Percentiles rank a stretch among this genome's conserved stretches.
These are phyloP conservation scores for Pestalotiopsis sp. DNA, from an alignment of 2,329 filamentous ascomycete species.

Conservation along the genomic window DNA sequence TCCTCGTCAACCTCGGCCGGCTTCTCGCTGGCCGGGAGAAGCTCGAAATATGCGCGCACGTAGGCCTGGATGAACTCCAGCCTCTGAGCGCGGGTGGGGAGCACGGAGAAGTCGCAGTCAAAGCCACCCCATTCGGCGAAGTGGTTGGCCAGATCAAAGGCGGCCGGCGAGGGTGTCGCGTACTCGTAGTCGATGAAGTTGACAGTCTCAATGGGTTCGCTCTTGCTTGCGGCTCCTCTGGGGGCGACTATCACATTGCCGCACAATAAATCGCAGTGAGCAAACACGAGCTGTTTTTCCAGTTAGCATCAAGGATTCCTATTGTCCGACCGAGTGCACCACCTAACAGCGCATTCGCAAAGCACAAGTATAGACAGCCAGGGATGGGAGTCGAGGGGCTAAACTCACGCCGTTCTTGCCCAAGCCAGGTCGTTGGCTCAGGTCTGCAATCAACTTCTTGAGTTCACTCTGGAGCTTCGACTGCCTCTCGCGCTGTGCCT, in stretches of 20 bases:
- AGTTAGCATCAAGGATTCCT: slow-evolving; percentile 16
- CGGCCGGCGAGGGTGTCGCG: slow-evolving; percentile 88
- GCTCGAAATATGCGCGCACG: slow-evolving; percentile 70
- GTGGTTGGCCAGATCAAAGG: slow-evolving; percentile 97
- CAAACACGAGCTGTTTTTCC: slow-evolving; percentile 74
- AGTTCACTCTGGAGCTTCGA: slow-evolving; percentile 74
- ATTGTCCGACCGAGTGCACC: not conserved
- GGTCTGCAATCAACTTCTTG: slow-evolving; percentile 65
- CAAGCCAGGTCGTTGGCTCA: slow-evolving; percentile 78
- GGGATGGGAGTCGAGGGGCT: not conserved
- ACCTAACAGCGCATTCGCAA: not conserved
- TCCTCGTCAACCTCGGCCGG: slow-evolving; percentile 47
- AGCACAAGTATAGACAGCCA: not conserved
- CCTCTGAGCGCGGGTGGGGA: slow-evolving; percentile 79
- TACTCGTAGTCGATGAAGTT: slow-evolving; percentile 99
- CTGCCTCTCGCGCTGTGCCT: slow-evolving; percentile 69
- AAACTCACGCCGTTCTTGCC: slow-evolving; percentile 71
- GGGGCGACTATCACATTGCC: slow-evolving; percentile 92
- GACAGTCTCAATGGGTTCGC: slow-evolving; percentile 51
- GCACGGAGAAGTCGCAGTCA: slow-evolving; percentile 84
- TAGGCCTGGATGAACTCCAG: slow-evolving; percentile 84
- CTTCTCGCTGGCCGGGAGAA: slow-evolving; percentile 41
- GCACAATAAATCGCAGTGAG: slow-evolving; percentile 93
- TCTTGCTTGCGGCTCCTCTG: slow-evolving; percentile 32
- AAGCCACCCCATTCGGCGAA: slow-evolving; percentile 99